phyloP scores from a whole-genome alignment of 257 asterid genomes.

The Thymus mandschuricus region DNA sequence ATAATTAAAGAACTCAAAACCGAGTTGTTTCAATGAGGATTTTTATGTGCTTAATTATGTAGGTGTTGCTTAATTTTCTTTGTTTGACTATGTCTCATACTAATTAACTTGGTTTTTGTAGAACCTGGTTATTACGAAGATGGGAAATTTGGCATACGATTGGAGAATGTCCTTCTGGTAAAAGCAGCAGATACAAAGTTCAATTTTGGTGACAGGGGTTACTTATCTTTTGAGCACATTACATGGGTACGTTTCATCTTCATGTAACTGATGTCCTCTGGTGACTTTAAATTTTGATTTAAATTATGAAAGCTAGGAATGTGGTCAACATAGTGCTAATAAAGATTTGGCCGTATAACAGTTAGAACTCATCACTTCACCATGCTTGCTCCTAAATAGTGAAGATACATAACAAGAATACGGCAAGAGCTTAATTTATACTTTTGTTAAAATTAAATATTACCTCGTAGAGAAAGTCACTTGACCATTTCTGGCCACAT shows the following conservation, averaged over 20 bases:
- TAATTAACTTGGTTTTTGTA: conserved; percentile 37
- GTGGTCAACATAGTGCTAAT: conserved; percentile 3
- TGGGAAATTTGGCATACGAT: conserved; percentile 90
- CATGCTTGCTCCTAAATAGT: background rate
- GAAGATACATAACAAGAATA: background rate
- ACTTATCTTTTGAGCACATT: conserved; percentile 83
- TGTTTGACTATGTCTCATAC: conserved; percentile 21
- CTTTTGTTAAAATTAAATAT: background rate
- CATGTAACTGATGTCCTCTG: conserved; percentile 1
- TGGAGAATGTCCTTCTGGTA: conserved; percentile 89
- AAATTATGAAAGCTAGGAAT: background rate
- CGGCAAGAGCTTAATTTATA: background rate
- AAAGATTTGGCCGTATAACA: background rate
- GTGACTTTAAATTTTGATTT: background rate
- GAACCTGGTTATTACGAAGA: conserved; percentile 99
- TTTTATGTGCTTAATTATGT: background rate
- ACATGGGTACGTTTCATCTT: conserved; percentile 73
- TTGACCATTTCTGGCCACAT: background rate
- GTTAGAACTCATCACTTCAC: background rate
- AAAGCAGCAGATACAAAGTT: conserved; percentile 87
- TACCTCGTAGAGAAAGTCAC: background rate
- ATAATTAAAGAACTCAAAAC: too few relatives aligned
- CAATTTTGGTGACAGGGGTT: conserved; percentile 85
- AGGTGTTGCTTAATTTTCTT: conserved; percentile 13
- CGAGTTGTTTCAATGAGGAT: background rate